phyloP scores from a whole-genome alignment of 2,329 filamentous ascomycete species.

The Chalara sp. region DNA sequence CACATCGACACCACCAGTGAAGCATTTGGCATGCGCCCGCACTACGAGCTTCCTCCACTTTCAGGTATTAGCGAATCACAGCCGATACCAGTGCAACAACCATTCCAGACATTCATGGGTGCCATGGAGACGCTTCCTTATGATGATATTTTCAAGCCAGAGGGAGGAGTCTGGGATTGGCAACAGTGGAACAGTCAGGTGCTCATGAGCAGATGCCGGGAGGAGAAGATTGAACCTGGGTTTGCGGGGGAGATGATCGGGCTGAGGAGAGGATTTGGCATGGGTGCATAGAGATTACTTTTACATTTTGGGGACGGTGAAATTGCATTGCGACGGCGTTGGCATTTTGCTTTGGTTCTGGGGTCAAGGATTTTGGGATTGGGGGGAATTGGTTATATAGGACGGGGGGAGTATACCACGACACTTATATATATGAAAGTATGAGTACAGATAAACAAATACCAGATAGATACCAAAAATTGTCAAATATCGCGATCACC shows the following conservation, averaged over 20 bases:
- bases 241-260: background rate
- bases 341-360: no score
- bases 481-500: no score
- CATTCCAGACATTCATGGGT: conserved; percentile 28
- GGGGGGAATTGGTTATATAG: no score
- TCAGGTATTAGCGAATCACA: conserved; percentile 19
- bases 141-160: conserved; percentile 26
- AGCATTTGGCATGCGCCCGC: conserved; percentile 4
- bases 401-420: no score
- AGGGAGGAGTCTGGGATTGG: conserved; percentile 24
- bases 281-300: background rate
- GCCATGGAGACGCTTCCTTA: conserved; percentile 24
- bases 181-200: conserved; percentile 24
- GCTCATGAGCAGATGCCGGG: conserved; percentile 22
- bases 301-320: background rate
- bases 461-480: no score
- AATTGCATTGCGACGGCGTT: no score
- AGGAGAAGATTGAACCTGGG: conserved; percentile 20
- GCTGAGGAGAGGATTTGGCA: conserved; percentile 1
- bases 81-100: conserved; percentile 9
- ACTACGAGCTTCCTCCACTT: background rate
- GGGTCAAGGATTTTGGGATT: no score
- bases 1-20: conserved; percentile 9
- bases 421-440: no score
- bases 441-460: no score